Evolutionary conservation across 352 stramenopile species (phyloP).

Genomic region (Pythium inflatum): DNA sequence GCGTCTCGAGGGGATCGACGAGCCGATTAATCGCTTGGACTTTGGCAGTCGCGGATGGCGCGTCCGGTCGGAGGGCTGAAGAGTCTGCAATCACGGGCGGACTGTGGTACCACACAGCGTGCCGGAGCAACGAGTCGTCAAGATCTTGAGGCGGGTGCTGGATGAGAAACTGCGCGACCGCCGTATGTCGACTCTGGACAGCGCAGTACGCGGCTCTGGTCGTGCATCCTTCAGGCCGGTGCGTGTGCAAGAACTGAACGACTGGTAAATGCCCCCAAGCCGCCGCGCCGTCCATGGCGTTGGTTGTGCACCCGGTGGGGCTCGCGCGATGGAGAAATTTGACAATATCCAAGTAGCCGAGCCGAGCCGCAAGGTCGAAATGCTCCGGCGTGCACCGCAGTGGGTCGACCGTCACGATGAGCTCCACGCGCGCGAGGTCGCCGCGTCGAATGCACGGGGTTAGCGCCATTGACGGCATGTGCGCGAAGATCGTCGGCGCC

Average conservation of each 20-base stretch:
- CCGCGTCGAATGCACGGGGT: not conserved
- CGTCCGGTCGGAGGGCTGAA: too few relatives aligned
- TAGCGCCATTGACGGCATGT: not conserved
- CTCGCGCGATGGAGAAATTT: conserved; percentile 39
- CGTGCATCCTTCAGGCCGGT: conserved; percentile 47
- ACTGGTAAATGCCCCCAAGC: conserved; percentile 35
- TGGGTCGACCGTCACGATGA: conserved; percentile 32
- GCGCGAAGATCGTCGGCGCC: not conserved
- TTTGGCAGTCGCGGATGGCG: not conserved
- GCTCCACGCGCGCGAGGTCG: conserved; percentile 31
- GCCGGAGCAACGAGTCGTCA: too few relatives aligned
- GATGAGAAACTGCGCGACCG: not conserved
- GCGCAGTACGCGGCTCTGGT: conserved; percentile 21
- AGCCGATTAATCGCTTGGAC: not conserved
- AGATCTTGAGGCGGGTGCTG: too few relatives aligned
- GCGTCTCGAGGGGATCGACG: not conserved
- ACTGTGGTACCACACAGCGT: too few relatives aligned
- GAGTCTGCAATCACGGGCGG: too few relatives aligned
- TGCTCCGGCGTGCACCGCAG: conserved; percentile 25
- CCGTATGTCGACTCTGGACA: not conserved
- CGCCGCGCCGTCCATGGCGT: conserved; percentile 46
- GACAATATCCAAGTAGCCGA: conserved; percentile 41
- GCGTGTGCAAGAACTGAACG: conserved; percentile 46
- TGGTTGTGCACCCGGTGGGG: conserved; percentile 33
- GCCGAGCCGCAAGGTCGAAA: conserved; percentile 37